These are phyloP conservation scores for Wickerhamomyces bisporus DNA, from an alignment of 805 yeast species.

Conservation along the genomic window DNA sequence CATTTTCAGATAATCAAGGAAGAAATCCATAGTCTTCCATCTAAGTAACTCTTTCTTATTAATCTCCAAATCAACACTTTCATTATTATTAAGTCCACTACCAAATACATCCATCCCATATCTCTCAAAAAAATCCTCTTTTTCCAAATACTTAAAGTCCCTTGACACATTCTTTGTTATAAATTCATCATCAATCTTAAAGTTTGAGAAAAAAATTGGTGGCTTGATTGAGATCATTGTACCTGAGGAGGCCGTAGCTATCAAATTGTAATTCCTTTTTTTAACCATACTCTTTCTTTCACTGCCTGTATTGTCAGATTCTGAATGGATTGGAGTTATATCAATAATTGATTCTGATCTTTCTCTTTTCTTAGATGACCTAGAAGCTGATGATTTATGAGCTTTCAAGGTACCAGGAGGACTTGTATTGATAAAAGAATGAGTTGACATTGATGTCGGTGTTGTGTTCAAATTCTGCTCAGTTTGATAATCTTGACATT, in stretches of 20 bases:
- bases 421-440: no score
- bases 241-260: background rate
- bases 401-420: no score
- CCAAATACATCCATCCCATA: constrained; percentile 2
- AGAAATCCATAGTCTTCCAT: constrained; percentile 15
- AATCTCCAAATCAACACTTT: constrained; percentile 1
- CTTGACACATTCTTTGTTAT: constrained; percentile 10
- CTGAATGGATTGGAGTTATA: no score
- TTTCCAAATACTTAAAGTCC: constrained; percentile 3
- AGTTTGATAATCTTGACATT: no score
- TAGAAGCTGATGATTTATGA: no score
- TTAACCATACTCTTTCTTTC: no score
- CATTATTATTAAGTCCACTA: constrained; percentile 1
- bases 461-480: no score
- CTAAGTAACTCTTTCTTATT: constrained; percentile 2
- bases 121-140: background rate
- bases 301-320: no score
- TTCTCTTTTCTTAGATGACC: no score
- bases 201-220: constrained; percentile 5
- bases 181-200: constrained; percentile 8
- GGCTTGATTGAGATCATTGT: background rate
- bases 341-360: no score
- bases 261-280: background rate
- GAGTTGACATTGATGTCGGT: no score
- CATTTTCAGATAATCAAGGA: constrained; percentile 11